Evolutionary conservation across 2,329 filamentous ascomycete species (phyloP).

Genomic region (Coleophoma crateriformis): DNA sequence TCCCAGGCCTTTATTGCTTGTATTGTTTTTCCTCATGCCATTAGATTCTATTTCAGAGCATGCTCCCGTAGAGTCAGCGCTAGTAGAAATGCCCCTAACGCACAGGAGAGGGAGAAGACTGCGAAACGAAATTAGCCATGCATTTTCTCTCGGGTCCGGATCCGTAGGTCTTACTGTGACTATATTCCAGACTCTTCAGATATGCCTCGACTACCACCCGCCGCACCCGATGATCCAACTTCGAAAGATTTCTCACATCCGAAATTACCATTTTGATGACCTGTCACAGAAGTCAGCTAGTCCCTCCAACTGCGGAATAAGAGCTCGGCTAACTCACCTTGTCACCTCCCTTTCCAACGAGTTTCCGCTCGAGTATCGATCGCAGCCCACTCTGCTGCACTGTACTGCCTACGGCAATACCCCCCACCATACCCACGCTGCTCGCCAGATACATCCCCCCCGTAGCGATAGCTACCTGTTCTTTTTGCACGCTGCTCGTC

Average conservation of each 20-base stretch:
- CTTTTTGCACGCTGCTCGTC: conserved; percentile 36
- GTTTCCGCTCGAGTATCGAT: conserved; percentile 6
- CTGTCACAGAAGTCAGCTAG: background rate
- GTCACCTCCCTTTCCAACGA: conserved; percentile 2
- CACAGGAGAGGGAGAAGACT: conserved; percentile 1
- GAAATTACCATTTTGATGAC: conserved; percentile 15
- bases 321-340: background rate
- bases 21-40: too few species aligned
- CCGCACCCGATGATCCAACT: conserved; percentile 7
- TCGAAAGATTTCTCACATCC: conserved; percentile 11
- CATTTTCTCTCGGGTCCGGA: background rate
- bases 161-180: conserved; percentile 9
- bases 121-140: background rate
- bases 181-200: conserved; percentile 17
- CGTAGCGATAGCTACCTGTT: conserved; percentile 42
- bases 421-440: conserved; percentile 15
- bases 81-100: background rate
- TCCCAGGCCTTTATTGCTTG: too few species aligned
- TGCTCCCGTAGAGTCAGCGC: background rate
- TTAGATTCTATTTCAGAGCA: background rate
- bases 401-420: conserved; percentile 14
- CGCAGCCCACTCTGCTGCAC: conserved; percentile 11
- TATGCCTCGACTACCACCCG: conserved; percentile 14
- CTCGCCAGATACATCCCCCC: conserved; percentile 38
- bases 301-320: too few species aligned